These are phyloP conservation scores for Sphaerulina vaccinii DNA, from an alignment of 2,329 filamentous ascomycete genomes.

Conservation along the genomic window DNA sequence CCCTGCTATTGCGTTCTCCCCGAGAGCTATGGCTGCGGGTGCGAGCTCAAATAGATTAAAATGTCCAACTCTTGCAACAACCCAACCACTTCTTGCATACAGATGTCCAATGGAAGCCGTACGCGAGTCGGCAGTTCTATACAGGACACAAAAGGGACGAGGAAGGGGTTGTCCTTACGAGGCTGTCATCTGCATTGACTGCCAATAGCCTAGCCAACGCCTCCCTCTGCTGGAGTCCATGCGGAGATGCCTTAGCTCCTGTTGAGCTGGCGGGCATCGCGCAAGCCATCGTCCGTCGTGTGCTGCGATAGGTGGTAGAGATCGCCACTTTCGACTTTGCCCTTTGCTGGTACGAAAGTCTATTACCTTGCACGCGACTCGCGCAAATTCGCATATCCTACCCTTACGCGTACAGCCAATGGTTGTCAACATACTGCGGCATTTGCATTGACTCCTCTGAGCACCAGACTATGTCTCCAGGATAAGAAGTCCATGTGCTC, in stretches of 20 bases:
- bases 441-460: too few species aligned
- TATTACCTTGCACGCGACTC: background rate
- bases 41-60: background rate
- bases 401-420: too few species aligned
- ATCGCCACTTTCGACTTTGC: background rate
- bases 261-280: background rate
- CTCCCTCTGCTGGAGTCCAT: background rate
- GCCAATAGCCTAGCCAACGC: background rate
- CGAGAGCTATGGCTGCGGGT: background rate
- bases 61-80: background rate
- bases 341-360: constrained; percentile 4
- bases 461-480: too few species aligned
- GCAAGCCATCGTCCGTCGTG: background rate
- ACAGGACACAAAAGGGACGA: background rate
- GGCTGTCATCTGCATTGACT: background rate
- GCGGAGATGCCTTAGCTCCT: too few species aligned
- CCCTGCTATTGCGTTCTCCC: background rate
- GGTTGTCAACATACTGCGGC: too few species aligned
- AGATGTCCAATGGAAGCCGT: background rate
- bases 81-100: too few species aligned
- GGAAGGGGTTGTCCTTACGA: background rate
- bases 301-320: background rate
- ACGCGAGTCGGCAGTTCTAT: background rate
- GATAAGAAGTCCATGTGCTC: too few species aligned
- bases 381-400: background rate